Conservation (phyloP, 805 yeast genomes). For the Henningerozyma blattae region DNA sequence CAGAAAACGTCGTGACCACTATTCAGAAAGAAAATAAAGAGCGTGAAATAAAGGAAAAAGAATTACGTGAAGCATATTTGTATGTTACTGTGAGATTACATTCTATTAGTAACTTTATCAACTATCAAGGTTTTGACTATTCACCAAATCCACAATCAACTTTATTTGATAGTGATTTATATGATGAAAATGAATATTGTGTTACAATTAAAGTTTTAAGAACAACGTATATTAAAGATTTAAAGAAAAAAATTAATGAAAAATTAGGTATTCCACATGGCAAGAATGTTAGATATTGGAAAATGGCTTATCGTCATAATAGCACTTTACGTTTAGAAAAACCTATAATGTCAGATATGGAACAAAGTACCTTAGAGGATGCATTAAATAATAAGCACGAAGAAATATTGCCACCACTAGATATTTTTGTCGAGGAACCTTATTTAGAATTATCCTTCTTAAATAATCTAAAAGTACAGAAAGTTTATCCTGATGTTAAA, state of each 20-base stretch:
- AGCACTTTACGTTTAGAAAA: constrained; percentile 54
- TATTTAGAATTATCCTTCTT: constrained; percentile 18
- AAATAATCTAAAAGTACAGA: constrained; percentile 7
- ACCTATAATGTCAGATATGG: constrained; percentile 20
- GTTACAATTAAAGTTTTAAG: constrained; percentile 40
- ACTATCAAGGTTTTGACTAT: constrained; percentile 64
- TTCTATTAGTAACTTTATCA: constrained; percentile 39
- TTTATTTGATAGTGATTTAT: constrained; percentile 38
- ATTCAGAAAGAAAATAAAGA: constrained; percentile 53
- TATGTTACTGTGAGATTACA: constrained; percentile 48
- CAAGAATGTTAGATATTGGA: constrained; percentile 44
- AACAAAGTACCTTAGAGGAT: constrained; percentile 34
- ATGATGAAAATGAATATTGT: constrained; percentile 35
- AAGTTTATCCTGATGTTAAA: constrained; percentile 4
- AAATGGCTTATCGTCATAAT: constrained; percentile 55
- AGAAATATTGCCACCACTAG: constrained; percentile 30
- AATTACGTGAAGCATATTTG: constrained; percentile 60
- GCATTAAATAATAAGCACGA: constrained; percentile 25
- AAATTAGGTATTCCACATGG: constrained; percentile 28
- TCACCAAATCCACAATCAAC: constrained; percentile 46
- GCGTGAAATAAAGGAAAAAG: constrained; percentile 39
- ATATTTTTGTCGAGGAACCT: constrained; percentile 58
- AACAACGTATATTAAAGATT: constrained; percentile 37
- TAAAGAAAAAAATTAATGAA: constrained; percentile 39
- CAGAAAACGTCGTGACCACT: constrained; percentile 54